Evolutionary conservation across 2,329 filamentous ascomycete species (phyloP).

Genomic region (Aspergillus persii): DNA sequence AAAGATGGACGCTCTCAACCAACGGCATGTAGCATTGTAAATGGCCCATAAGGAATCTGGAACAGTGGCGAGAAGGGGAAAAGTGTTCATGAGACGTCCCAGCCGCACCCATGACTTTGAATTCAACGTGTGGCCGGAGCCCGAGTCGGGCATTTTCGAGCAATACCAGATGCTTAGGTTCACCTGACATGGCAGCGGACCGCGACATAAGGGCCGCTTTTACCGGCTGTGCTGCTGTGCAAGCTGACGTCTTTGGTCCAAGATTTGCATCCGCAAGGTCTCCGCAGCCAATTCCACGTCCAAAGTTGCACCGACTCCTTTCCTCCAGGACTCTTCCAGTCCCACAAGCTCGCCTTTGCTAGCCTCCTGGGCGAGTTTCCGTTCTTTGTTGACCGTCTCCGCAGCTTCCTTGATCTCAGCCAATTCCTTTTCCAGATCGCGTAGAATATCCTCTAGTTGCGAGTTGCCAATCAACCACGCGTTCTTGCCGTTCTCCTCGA

Average conservation of each 20-base stretch:
- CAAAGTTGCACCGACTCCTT: slow-evolving; percentile 72
- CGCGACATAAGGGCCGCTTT: neutral
- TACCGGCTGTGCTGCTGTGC: slow-evolving; percentile 35
- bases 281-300: slow-evolving; percentile 87
- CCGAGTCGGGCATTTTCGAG: neutral
- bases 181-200: neutral
- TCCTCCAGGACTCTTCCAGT: slow-evolving; percentile 76
- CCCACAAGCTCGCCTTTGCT: slow-evolving; percentile 69
- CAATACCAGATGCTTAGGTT: neutral
- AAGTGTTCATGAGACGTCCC: neutral
- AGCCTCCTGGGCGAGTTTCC: slow-evolving; percentile 68
- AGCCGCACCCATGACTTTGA: neutral
- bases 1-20: neutral
- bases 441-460: slow-evolving; percentile 70
- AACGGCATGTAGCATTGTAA: neutral
- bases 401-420: slow-evolving; percentile 65
- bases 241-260: slow-evolving; percentile 56
- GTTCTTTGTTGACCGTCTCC: slow-evolving; percentile 68
- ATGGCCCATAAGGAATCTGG: neutral
- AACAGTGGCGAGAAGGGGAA: neutral
- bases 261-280: slow-evolving; percentile 63
- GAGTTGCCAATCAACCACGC: slow-evolving; percentile 87
- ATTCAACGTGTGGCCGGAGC: neutral
- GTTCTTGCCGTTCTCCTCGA: slow-evolving; percentile 81
- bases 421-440: slow-evolving; percentile 70